Percentiles rank a stretch among this genome's conserved stretches.
Evolutionary conservation across 192 early-diverging fungal species (phyloP).

Genomic region (Umbelopsis ramanniana): DNA sequence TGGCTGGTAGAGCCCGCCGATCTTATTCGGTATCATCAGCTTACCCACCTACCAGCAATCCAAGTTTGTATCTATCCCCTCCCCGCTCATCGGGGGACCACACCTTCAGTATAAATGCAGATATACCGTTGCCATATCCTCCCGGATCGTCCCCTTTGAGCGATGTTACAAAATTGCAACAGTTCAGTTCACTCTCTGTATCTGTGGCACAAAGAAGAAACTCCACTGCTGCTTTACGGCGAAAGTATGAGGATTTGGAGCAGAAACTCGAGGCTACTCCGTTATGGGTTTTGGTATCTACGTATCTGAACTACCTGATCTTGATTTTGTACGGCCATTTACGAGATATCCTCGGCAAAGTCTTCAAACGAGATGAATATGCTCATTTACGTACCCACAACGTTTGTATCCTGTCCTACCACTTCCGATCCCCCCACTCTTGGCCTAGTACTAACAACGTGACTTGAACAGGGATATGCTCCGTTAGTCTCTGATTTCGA

Average conservation of each 20-base stretch:
- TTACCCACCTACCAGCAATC: slow-evolving; percentile 29
- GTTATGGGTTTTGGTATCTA: slow-evolving; percentile 84
- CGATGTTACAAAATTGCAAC: slow-evolving; percentile 17
- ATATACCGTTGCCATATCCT: slow-evolving; percentile 14
- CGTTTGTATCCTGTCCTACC: slow-evolving; percentile 43
- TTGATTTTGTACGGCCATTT: slow-evolving; percentile 93
- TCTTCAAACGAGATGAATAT: slow-evolving; percentile 74
- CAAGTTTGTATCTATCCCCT: slow-evolving; percentile 22
- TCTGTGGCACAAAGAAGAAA: slow-evolving; percentile 26
- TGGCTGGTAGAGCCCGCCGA: slow-evolving; percentile 31
- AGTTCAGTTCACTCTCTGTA: slow-evolving; percentile 5
- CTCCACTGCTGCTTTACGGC: slow-evolving; percentile 22
- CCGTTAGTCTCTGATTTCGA: slow-evolving; percentile 96
- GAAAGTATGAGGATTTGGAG: slow-evolving; percentile 37
- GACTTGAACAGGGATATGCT: slow-evolving; percentile 76
- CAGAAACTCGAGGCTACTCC: slow-evolving; percentile 72
- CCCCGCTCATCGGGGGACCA: slow-evolving; percentile 6
- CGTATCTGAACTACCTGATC: slow-evolving; percentile 94
- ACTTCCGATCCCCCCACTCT: slow-evolving; percentile 22
- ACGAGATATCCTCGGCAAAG: slow-evolving; percentile 89
- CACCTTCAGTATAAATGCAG: slow-evolving; percentile 6
- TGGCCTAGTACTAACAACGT: neutral
- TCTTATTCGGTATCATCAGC: slow-evolving; percentile 42
- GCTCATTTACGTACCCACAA: slow-evolving; percentile 72
- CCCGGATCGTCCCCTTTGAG: neutral